Evolutionary conservation across 441 rosid species (phyloP).

Genomic region (Brassica hybrid): DNA sequence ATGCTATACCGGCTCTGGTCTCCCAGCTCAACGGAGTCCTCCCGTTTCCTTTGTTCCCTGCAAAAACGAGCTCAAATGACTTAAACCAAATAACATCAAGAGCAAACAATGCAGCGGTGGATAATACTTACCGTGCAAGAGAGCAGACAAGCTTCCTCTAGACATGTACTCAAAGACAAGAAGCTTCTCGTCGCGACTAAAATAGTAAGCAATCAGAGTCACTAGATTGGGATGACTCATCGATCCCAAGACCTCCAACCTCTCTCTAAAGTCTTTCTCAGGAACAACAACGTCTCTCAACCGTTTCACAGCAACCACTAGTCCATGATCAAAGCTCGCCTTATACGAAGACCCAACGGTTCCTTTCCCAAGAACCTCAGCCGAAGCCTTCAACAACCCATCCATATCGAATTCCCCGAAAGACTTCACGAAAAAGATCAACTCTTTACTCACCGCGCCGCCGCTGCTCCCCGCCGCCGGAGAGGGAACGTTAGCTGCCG

Average conservation of each 20-base stretch:
- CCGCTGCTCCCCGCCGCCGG: neutral
- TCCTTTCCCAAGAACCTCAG: too few relatives aligned
- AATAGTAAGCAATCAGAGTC: slow-evolving; percentile 74
- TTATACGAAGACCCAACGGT: slow-evolving; percentile 64
- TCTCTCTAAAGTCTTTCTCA: slow-evolving; percentile 70
- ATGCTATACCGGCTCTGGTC: slow-evolving; percentile 60
- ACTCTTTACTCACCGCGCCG: too few relatives aligned
- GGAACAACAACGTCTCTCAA: slow-evolving; percentile 62
- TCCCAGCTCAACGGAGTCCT: slow-evolving; percentile 76
- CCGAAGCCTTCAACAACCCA: too few relatives aligned
- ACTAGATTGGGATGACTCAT: slow-evolving; percentile 73
- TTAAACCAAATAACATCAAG: too few relatives aligned
- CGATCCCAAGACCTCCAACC: slow-evolving; percentile 58
- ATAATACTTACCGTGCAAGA: too few relatives aligned
- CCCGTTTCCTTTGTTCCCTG: slow-evolving; percentile 65
- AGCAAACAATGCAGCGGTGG: too few relatives aligned
- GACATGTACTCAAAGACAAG: slow-evolving; percentile 90
- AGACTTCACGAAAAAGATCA: too few relatives aligned
- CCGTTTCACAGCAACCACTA: slow-evolving; percentile 68
- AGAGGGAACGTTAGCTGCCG: slow-evolving; percentile 5
- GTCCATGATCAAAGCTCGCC: slow-evolving; percentile 61
- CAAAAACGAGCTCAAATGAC: neutral
- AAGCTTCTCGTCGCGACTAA: slow-evolving; percentile 87
- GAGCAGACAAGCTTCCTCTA: slow-evolving; percentile 77
- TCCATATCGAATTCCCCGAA: too few relatives aligned